Conservation (phyloP, 305 asterid genomes). For the Fraxinus nigra region DNA sequence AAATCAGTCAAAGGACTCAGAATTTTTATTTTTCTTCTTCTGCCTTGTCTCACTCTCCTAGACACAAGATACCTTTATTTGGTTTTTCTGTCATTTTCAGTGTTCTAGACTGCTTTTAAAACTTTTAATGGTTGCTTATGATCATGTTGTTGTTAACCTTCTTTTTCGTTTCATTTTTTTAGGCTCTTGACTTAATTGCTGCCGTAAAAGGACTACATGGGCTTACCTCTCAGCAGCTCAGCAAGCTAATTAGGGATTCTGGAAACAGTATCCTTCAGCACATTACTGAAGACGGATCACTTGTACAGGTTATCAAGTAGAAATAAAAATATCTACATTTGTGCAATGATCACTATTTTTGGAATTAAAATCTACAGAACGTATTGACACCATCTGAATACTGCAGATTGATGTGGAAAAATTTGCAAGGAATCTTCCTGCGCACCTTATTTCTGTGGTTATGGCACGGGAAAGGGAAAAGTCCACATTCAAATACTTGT, state of each 20-base stretch:
- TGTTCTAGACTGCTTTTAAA: conserved; percentile 7
- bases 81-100: conserved; percentile 9
- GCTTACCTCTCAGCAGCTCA: conserved; percentile 78
- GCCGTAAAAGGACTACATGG: conserved; percentile 83
- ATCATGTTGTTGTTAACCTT: conserved; percentile 6
- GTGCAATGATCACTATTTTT: conserved; percentile 3
- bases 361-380: conserved; percentile 15
- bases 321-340: conserved; percentile 13
- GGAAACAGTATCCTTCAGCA: conserved; percentile 58
- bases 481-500: conserved; percentile 72
- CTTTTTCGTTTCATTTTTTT: conserved; percentile 12
- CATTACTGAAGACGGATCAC: conserved; percentile 60
- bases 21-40: conserved; percentile 2
- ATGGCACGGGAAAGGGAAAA: conserved; percentile 74
- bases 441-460: conserved; percentile 82
- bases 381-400: conserved; percentile 22
- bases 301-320: conserved; percentile 53
- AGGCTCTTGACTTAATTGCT: conserved; percentile 83
- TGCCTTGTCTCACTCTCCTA: neutral
- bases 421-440: conserved; percentile 79
- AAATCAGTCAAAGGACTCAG: neutral
- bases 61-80: neutral
- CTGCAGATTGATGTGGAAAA: conserved; percentile 81
- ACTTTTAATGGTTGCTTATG: conserved; percentile 16
- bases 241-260: conserved; percentile 74